Evolutionary conservation across 139 green algal species (phyloP).

Genomic region (Chlorella sorokiniana): DNA sequence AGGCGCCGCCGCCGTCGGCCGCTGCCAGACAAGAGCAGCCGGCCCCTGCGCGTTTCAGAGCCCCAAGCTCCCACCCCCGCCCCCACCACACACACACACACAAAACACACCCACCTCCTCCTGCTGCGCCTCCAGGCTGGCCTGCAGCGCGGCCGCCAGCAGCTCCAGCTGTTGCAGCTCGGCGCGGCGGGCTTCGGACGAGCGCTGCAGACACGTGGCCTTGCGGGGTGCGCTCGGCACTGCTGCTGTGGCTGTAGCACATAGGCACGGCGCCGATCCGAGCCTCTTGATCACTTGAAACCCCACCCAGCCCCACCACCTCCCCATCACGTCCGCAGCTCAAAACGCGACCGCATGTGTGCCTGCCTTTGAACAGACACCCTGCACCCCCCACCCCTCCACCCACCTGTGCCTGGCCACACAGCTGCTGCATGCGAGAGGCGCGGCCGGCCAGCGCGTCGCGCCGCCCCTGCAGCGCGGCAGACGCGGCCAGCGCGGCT

Average conservation of each 20-base stretch:
- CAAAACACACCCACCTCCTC: background rate
- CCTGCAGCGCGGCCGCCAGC: background rate
- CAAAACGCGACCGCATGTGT: background rate
- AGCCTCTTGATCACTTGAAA: too few species aligned
- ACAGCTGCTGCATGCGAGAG: background rate
- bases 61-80: too few species aligned
- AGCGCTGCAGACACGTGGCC: background rate
- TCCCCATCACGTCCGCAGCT: too few species aligned
- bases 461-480: background rate
- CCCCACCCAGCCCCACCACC: too few species aligned
- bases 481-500: background rate
- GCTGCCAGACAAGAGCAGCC: too few species aligned
- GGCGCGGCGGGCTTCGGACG: background rate
- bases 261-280: too few species aligned
- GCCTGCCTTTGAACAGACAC: background rate
- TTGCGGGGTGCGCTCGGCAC: too few species aligned
- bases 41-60: too few species aligned
- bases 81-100: background rate
- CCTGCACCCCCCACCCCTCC: background rate
- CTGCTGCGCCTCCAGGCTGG: background rate
- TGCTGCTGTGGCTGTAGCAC: too few species aligned
- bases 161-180: slow-evolving; percentile 1
- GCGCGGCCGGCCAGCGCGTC: background rate
- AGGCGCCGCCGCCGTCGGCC: too few species aligned
- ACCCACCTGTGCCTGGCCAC: slow-evolving; percentile 10